A percentile compares a stretch with the other conserved stretches of the same genome.
phyloP scores from a whole-genome alignment of 208 protist species.

The Angomonas desouzai region DNA sequence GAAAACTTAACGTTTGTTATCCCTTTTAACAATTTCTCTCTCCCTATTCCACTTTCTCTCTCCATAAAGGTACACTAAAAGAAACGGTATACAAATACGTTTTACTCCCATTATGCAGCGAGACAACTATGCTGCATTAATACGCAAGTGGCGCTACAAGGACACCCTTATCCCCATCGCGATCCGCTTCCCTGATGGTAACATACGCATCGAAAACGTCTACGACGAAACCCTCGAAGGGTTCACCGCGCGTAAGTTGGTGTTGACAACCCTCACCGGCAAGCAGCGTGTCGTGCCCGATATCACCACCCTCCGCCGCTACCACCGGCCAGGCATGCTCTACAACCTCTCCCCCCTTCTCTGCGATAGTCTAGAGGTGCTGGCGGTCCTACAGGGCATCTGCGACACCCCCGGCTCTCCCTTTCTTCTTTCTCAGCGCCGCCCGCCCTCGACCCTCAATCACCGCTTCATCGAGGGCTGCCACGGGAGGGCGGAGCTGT shows the following conservation, averaged over 20 bases:
- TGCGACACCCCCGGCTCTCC: constrained; percentile 33
- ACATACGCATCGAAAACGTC: constrained; percentile 57
- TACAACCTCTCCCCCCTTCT: constrained; percentile 24
- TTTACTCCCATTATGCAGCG: constrained; percentile 56
- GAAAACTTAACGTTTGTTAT: too few species aligned
- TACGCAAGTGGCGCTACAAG: constrained; percentile 51
- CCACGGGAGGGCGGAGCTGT: constrained; percentile 36
- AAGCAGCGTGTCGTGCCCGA: constrained; percentile 8
- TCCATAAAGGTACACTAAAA: not conserved
- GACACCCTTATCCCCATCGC: constrained; percentile 39
- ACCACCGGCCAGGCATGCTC: not conserved
- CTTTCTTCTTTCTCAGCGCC: constrained; percentile 36
- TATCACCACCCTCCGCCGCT: not conserved
- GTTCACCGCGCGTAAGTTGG: constrained; percentile 60
- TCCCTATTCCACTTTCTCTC: constrained; percentile 19
- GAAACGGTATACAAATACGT: not conserved
- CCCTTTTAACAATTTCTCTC: not conserved
- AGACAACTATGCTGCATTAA: constrained; percentile 72
- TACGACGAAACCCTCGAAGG: constrained; percentile 62
- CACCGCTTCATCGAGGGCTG: constrained; percentile 45
- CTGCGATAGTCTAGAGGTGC: constrained; percentile 40
- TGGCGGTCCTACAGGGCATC: constrained; percentile 42
- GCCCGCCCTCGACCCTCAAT: constrained; percentile 46
- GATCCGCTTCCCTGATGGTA: constrained; percentile 71
- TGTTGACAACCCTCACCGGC: constrained; percentile 58